These are phyloP conservation scores for Boletus pseudo-olivaceus DNA, from an alignment of 768 basidiomycete genomes.

Conservation along the genomic window DNA sequence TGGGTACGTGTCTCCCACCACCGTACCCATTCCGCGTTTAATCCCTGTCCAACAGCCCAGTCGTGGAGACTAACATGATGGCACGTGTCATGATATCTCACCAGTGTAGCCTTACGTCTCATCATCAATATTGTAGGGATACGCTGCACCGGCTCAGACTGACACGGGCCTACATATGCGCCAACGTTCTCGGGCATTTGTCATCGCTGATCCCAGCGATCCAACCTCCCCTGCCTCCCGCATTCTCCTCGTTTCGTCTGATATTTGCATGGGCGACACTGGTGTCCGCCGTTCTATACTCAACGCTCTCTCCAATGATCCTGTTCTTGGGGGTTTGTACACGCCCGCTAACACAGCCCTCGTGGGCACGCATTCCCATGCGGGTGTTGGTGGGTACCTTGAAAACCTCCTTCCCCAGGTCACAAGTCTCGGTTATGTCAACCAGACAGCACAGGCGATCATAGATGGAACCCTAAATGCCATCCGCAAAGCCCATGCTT, in stretches of 20 bases:
- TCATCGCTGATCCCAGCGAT: conserved; percentile 49
- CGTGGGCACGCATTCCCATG: conserved; percentile 70
- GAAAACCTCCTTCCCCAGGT: conserved; percentile 77
- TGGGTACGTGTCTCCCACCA: conserved; percentile 42
- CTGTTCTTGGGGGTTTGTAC: conserved; percentile 60
- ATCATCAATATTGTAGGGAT: conserved; percentile 44
- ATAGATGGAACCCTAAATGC: conserved; percentile 66
- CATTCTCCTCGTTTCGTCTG: conserved; percentile 75
- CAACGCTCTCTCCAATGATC: conserved; percentile 43
- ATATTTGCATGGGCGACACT: conserved; percentile 81
- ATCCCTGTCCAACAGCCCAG: conserved; percentile 42
- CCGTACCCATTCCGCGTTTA: not conserved
- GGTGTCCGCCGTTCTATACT: conserved; percentile 72
- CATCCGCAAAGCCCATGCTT: conserved; percentile 63
- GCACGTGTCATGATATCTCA: conserved; percentile 31
- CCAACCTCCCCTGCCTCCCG: conserved; percentile 46
- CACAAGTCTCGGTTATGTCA: conserved; percentile 70
- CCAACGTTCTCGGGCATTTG: conserved; percentile 72
- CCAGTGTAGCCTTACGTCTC: not conserved
- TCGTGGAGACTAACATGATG: conserved; percentile 86
- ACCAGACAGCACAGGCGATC: conserved; percentile 69
- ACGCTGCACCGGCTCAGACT: conserved; percentile 60
- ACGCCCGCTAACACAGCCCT: conserved; percentile 70
- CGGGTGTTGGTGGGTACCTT: conserved; percentile 75
- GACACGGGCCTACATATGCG: conserved; percentile 79